phyloP scores from a whole-genome alignment of 1,139 yeast species.

The Yarrowia galli region DNA sequence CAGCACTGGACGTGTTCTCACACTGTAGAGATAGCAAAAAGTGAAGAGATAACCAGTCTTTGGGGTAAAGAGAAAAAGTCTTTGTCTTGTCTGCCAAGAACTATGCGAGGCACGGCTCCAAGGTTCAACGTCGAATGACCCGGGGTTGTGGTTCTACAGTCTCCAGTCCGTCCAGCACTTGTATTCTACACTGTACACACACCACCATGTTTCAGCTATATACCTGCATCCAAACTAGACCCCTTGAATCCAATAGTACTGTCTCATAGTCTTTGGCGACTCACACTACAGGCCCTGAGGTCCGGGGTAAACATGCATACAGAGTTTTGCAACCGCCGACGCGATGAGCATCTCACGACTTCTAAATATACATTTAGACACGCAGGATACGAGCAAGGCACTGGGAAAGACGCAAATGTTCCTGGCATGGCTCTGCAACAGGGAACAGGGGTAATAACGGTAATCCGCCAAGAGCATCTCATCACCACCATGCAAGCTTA shows the following conservation, averaged over 20 bases:
- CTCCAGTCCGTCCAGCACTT: too few relatives aligned
- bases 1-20: not conserved
- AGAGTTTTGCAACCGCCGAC: not conserved
- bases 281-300: not conserved
- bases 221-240: not conserved
- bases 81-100: slow-evolving; percentile 2
- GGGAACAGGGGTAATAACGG: not conserved
- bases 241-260: not conserved
- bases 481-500: slow-evolving; percentile 4
- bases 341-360: slow-evolving; percentile 7
- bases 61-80: not conserved
- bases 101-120: not conserved
- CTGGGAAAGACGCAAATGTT: not conserved
- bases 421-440: not conserved
- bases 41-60: not conserved
- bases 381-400: slow-evolving; percentile 6
- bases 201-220: too few relatives aligned
- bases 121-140: not conserved
- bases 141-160: too few relatives aligned
- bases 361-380: slow-evolving; percentile 8
- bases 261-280: not conserved
- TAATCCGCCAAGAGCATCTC: slow-evolving; percentile 11
- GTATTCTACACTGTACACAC: too few relatives aligned
- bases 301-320: not conserved
- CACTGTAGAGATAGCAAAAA: not conserved